Percentiles rank a stretch among this genome's conserved stretches.
These are phyloP conservation scores for Geotrichum restrictum DNA, from an alignment of 1,139 yeast genomes.

Conservation along the genomic window DNA sequence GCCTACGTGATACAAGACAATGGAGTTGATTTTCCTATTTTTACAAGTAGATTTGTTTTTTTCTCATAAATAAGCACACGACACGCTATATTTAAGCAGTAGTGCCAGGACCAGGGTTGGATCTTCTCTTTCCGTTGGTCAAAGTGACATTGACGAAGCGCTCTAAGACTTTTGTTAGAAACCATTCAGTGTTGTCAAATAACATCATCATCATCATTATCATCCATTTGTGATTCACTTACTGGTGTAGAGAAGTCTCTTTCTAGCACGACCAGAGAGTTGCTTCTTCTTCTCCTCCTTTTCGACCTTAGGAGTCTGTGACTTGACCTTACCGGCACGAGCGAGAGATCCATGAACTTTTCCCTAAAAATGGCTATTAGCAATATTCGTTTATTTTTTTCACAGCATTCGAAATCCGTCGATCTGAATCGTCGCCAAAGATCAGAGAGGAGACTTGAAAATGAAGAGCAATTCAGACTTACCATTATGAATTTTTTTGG, in stretches of 20 bases:
- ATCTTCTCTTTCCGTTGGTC: slow-evolving; percentile 98
- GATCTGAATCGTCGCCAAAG: too few species aligned
- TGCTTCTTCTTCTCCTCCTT: slow-evolving; percentile 76
- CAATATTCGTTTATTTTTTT: neutral
- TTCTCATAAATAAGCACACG: neutral
- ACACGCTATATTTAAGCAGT: slow-evolving; percentile 30
- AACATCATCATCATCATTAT: too few species aligned
- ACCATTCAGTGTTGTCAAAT: too few species aligned
- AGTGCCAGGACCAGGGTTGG: slow-evolving; percentile 77
- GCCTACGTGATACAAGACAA: neutral
- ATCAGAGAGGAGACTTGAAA: too few species aligned
- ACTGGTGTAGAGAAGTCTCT: slow-evolving; percentile 98
- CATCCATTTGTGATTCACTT: slow-evolving; percentile 32
- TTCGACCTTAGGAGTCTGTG: slow-evolving; percentile 95
- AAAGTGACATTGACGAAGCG: slow-evolving; percentile 98
- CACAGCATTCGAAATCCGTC: neutral
- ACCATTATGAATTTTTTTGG: neutral
- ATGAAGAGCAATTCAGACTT: neutral
- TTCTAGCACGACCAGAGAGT: slow-evolving; percentile 93
- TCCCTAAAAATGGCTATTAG: slow-evolving; percentile 48
- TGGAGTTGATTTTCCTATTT: neutral
- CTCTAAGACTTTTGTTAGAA: too few species aligned
- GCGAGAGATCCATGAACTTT: slow-evolving; percentile 99
- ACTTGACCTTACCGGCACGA: slow-evolving; percentile 99
- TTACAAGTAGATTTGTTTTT: neutral